Base-by-base conservation (phyloP, 2,329 filamentous ascomycete genomes). In the Monilinia polystroma region DNA sequence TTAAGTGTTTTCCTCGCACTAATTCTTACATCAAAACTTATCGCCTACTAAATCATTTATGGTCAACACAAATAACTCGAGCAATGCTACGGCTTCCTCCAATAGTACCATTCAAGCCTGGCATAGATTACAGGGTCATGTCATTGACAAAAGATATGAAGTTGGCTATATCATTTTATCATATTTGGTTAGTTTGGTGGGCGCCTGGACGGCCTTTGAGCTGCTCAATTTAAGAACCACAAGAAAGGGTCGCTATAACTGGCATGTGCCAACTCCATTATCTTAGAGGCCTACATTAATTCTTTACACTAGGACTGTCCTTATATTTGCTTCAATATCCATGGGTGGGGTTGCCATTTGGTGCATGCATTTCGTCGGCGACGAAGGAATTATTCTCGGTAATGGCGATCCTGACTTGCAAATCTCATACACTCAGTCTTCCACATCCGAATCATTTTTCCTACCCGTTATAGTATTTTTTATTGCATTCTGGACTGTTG, bases 341-440 rank as follows among this genome's bases (percentile, higher is more conserved):
- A 91, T 92, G 89, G 90, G 90, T 10, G 89, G 88, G 3, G 86
- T 92, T 68, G 82, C 88, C 51, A 90, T 90, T 67, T 92, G 88
- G 89, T 89, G 85, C 73, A 90, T 91, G 84, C 91, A 95, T 76
- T 94, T 91, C 73, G 89, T 95, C 71, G 92, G 91, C 29, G 94
- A 95, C 75, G 84, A 90, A 63, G 91, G 92, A 18, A 90, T 94
- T 68, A 81, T 89, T 35, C 83, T 96, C 23, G 88, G 83, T 51
- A 71, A 87, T 70, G 90, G 90, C 51, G 78, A 85, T 68, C 70
- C 79, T 16, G 79, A 85, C 47, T 80, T 92, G 14, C 91, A 94
- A 70, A 88, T 95, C 63, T 83, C 86, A 47, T 96, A 95, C 81
- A 91, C 85, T 63, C 80, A 85, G 65, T 84, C 85, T 35, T 91